Conservation (phyloP, 208 protist genomes). For the Acanthamoeba castellanii region DNA sequence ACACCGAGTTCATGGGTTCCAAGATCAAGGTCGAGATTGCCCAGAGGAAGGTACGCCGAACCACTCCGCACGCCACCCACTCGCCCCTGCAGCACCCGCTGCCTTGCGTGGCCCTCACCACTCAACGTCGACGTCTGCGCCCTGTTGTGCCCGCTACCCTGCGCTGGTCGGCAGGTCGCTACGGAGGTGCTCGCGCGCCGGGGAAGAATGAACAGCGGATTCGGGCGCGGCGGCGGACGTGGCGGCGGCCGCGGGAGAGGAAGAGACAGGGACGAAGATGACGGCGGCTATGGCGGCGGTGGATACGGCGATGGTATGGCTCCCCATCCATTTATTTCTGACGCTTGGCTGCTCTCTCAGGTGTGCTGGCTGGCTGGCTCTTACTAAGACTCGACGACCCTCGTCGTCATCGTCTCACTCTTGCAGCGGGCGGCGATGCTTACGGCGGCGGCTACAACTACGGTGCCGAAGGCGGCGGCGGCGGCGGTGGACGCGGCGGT, state of each 20-base stretch:
- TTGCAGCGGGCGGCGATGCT: neutral
- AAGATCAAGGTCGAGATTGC: constrained; percentile 44
- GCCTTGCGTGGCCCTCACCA: too few relatives aligned
- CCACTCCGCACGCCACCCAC: too few relatives aligned
- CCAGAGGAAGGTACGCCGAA: neutral
- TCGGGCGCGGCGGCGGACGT: neutral
- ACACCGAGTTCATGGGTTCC: constrained; percentile 48
- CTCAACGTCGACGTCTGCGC: too few relatives aligned
- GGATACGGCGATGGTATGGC: neutral
- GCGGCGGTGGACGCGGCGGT: constrained; percentile 10
- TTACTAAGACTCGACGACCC: too few relatives aligned
- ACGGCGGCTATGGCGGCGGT: neutral
- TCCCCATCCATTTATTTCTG: neutral
- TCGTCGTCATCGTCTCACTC: too few relatives aligned
- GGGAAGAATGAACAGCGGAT: neutral
- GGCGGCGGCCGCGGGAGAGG: neutral
- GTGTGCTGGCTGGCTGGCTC: neutral
- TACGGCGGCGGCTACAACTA: constrained; percentile 50
- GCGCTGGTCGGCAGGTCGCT: too few relatives aligned
- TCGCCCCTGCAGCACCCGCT: neutral
- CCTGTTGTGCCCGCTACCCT: too few relatives aligned
- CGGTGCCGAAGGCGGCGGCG: neutral
- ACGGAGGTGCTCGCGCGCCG: neutral
- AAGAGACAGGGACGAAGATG: constrained; percentile 8
- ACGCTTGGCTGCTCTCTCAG: neutral